Conservation (phyloP, 192 early-diverging fungal genomes). For the Entophlyctis luteolus region DNA sequence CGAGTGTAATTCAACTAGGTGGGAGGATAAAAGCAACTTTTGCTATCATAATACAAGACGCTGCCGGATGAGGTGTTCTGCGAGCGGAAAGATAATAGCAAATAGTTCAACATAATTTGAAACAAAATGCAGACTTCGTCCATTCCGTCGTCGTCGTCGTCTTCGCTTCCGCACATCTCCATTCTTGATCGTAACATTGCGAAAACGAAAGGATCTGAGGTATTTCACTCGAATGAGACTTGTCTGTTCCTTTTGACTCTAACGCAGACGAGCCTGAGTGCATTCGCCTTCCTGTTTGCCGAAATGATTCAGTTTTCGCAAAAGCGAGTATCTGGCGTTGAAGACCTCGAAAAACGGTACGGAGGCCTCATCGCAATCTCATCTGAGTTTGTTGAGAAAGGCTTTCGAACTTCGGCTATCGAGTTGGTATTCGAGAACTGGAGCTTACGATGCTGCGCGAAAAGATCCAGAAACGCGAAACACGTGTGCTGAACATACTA, state of each 20-base stretch:
- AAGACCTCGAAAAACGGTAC: conserved; percentile 92
- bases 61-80: too few species aligned
- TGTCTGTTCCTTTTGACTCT: background rate
- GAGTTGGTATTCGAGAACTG: conserved; percentile 81
- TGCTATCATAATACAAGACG: too few species aligned
- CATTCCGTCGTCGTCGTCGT: too few species aligned
- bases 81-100: too few species aligned
- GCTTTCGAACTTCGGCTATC: conserved; percentile 88
- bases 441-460: conserved; percentile 92
- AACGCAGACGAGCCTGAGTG: conserved; percentile 65
- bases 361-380: background rate
- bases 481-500: conserved; percentile 78
- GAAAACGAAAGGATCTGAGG: conserved; percentile 69
- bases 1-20: too few species aligned
- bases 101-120: too few species aligned
- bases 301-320: conserved; percentile 97
- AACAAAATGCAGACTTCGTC: too few species aligned
- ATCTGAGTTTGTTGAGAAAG: too few species aligned
- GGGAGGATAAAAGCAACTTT: too few species aligned
- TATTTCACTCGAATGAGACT: conserved; percentile 21
- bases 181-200: conserved; percentile 76
- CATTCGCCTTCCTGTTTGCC: conserved; percentile 87
- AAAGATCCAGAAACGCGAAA: conserved; percentile 83
- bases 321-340: conserved; percentile 88
- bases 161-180: too few species aligned